Percentiles rank a stretch among this genome's conserved stretches.
Evolutionary conservation across 495 filamentous ascomycete genomes (phyloP).

Genomic region (Cairneyella variabilis): DNA sequence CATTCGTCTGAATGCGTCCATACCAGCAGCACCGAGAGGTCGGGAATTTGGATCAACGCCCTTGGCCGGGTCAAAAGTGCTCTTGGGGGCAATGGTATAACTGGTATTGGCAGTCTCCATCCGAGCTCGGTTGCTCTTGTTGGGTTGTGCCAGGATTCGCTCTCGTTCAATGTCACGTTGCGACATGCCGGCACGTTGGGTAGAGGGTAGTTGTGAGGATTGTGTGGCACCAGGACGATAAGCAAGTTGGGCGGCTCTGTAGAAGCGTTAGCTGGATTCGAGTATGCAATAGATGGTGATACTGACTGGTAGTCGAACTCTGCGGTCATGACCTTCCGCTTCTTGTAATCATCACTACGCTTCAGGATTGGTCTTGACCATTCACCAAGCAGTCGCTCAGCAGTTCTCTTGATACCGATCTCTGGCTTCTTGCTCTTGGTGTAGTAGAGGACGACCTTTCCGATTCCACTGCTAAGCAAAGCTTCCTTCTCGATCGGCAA

Average conservation of each 20-base stretch:
- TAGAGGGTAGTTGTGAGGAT: constrained; percentile 39
- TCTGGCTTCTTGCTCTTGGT: constrained; percentile 89
- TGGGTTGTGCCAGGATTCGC: constrained; percentile 64
- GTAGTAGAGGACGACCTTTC: constrained; percentile 94
- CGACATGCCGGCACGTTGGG: constrained; percentile 41
- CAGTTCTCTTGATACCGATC: constrained; percentile 82
- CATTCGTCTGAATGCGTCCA: constrained; percentile 81
- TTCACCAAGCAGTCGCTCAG: constrained; percentile 83
- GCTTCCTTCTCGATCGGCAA: constrained; percentile 88
- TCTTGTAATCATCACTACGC: constrained; percentile 86
- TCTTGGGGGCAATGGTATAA: constrained; percentile 76
- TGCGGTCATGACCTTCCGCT: constrained; percentile 58
- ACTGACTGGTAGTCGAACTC: constrained; percentile 52
- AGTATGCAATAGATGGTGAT: background rate
- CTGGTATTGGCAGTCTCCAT: constrained; percentile 66
- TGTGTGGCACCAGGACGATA: constrained; percentile 24
- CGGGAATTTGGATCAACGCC: constrained; percentile 37
- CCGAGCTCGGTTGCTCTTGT: constrained; percentile 66
- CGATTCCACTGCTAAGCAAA: constrained; percentile 85
- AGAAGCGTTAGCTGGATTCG: constrained; percentile 36
- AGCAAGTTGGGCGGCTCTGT: constrained; percentile 17
- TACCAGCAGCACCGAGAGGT: constrained; percentile 67
- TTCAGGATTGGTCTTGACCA: constrained; percentile 97
- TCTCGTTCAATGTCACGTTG: constrained; percentile 57
- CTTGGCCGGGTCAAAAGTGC: constrained; percentile 43